Evolutionary conservation across 805 yeast species (phyloP).

Genomic region (Kodamaea lidongshanica): DNA sequence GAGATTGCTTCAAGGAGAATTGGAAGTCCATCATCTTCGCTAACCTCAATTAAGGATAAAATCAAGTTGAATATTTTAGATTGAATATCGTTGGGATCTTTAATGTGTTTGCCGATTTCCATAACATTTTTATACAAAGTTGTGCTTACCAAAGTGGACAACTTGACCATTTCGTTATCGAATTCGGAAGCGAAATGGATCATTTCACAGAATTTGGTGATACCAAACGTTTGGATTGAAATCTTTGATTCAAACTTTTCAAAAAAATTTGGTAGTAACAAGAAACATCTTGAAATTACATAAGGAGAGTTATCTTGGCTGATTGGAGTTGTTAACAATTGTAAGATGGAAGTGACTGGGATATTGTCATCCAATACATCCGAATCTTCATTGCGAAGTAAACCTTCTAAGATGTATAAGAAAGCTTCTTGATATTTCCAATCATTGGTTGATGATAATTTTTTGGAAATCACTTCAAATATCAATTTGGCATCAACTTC

Average conservation of each 20-base stretch:
- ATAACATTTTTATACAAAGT: constrained; percentile 41
- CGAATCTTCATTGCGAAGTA: constrained; percentile 38
- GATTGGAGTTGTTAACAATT: constrained; percentile 6
- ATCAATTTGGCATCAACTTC: constrained; percentile 28
- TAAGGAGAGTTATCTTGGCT: constrained; percentile 21
- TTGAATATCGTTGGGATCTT: constrained; percentile 19
- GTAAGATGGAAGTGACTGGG: constrained; percentile 10
- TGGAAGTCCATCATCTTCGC: constrained; percentile 78
- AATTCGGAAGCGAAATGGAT: constrained; percentile 18
- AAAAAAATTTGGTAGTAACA: constrained; percentile 52
- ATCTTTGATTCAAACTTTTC: constrained; percentile 42
- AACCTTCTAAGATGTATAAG: constrained; percentile 33
- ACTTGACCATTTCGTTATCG: constrained; percentile 16
- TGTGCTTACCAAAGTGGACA: constrained; percentile 44
- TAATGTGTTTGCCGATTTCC: constrained; percentile 11
- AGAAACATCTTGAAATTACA: constrained; percentile 43
- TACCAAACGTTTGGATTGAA: constrained; percentile 26
- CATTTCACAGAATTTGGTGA: constrained; percentile 23
- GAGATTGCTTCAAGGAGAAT: constrained; percentile 66
- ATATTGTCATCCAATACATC: constrained; percentile 9
- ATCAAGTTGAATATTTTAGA: constrained; percentile 35
- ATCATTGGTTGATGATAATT: constrained; percentile 2
- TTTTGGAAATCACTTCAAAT: constrained; percentile 2
- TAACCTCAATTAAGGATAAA: constrained; percentile 44
- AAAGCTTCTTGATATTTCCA: constrained; percentile 38